These are phyloP conservation scores for Ogataea corticis DNA, from an alignment of 805 yeast species.

Conservation along the genomic window DNA sequence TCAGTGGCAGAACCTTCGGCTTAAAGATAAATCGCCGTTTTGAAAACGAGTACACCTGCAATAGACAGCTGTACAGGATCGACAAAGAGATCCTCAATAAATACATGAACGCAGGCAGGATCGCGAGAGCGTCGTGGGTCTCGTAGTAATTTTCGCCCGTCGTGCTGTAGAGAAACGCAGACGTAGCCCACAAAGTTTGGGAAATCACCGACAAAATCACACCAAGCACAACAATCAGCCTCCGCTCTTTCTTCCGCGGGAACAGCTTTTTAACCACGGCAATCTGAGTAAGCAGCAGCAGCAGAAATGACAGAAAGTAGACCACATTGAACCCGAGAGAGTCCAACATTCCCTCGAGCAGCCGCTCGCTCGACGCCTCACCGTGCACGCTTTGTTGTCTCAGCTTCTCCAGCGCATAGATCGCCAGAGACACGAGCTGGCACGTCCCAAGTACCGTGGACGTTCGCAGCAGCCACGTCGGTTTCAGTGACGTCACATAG, in stretches of 20 bases:
- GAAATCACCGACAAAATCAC: slow-evolving; percentile 51
- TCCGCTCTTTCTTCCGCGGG: slow-evolving; percentile 65
- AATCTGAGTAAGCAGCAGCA: slow-evolving; percentile 68
- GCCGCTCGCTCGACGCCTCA: slow-evolving; percentile 42
- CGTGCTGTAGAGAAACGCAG: slow-evolving; percentile 43
- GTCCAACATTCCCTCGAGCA: slow-evolving; percentile 45
- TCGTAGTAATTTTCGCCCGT: slow-evolving; percentile 28
- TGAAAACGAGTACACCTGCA: slow-evolving; percentile 54
- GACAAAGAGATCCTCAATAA: slow-evolving; percentile 71
- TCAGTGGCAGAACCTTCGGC: slow-evolving; percentile 51
- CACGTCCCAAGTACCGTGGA: slow-evolving; percentile 55
- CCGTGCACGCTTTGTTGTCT: slow-evolving; percentile 48
- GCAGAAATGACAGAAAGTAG: slow-evolving; percentile 56
- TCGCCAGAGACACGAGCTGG: slow-evolving; percentile 52
- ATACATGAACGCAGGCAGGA: slow-evolving; percentile 73
- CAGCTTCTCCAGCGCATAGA: slow-evolving; percentile 47
- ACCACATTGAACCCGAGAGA: slow-evolving; percentile 51
- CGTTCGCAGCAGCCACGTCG: slow-evolving; percentile 49
- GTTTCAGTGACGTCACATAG: slow-evolving; percentile 49
- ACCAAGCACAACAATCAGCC: slow-evolving; percentile 62
- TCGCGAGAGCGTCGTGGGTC: slow-evolving; percentile 50
- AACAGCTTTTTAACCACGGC: slow-evolving; percentile 70
- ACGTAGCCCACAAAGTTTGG: slow-evolving; percentile 69
- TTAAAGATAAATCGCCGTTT: slow-evolving; percentile 54
- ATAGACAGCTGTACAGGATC: slow-evolving; percentile 64